Evolutionary conservation across 345 rosid species (phyloP), one percentile per base, ranked within the genome.

Genomic region (Eucalyptus sideroxylon): DNA sequence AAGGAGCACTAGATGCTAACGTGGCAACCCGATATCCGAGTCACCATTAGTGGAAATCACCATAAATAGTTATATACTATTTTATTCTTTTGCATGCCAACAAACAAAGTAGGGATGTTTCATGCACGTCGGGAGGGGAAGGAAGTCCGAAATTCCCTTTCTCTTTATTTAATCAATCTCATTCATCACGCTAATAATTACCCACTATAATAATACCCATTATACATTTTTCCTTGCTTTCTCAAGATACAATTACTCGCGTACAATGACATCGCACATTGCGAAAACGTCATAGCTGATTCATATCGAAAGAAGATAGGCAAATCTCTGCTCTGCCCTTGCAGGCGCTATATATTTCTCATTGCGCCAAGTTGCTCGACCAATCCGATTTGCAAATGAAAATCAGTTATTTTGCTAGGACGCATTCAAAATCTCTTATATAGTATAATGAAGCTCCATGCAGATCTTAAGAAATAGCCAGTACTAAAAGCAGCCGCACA

Each of bases 321-420:
- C 26, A 55, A 55, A 55, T 55, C 60, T 55, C 23, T 9, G 3
- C 60, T 55, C 27, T 8, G 26, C 6, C 27, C 11, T 23, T 0
- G 60, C 60, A 23, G 26, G 60, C 1, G 23, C 55, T 51, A 8
- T 55, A 23, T 19, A 1, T 55, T 55, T 55, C 12, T 55, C 1
- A 0, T 4, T 2, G 27, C 27, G 10, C 3, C 2, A 2, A 19
- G 60, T 59, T 11, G n/a, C 67, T 59, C n/a, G 2, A 4, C 2
- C n/a, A 2, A 59, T 59, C 4, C 15, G 16, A 59, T 26, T 69
- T 16, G 23, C 42, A 17, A 67, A 31, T 31, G 34, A 31, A 16
- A 69, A 55, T 16, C 0, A 5, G 11, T 69, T 69, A 31, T 31
- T 69, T 31, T 1, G 24, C 80, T 31, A 67, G 42, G 80, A 67